These are phyloP conservation scores for Gossypium stocksii DNA, from an alignment of 345 rosid species.

Conservation along the genomic window DNA sequence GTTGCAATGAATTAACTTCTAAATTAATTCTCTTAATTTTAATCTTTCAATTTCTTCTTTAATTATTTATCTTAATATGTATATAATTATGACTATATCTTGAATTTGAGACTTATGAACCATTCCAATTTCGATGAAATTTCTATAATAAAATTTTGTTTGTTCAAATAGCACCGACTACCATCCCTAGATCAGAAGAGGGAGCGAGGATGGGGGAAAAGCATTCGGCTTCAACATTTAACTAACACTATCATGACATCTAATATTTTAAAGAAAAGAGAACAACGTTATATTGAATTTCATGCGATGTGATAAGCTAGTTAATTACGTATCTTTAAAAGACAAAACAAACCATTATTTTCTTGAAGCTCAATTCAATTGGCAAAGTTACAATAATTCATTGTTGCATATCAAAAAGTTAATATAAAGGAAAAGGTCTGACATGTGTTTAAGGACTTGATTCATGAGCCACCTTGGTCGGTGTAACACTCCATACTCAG, in stretches of 20 bases:
- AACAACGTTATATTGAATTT: too few species aligned
- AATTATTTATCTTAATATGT: too few species aligned
- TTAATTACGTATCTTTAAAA: neutral
- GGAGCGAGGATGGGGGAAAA: neutral
- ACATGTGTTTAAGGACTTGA: neutral
- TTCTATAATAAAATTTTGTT: too few species aligned
- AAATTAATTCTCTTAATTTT: too few species aligned
- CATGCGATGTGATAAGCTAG: neutral
- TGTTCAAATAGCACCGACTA: too few species aligned
- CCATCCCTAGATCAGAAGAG: neutral
- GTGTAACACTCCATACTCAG: neutral
- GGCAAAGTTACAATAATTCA: neutral
- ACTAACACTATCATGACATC: neutral
- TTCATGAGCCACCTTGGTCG: neutral
- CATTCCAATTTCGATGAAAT: too few species aligned
- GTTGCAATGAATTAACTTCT: too few species aligned
- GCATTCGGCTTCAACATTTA: neutral
- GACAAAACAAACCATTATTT: neutral
- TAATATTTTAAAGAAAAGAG: neutral
- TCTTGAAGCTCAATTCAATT: neutral
- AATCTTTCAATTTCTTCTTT: too few species aligned
- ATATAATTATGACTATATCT: too few species aligned
- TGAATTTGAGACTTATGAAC: too few species aligned
- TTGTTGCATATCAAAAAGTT: neutral
- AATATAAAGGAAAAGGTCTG: neutral